phyloP scores from a whole-genome alignment of 108 stramenopile species.

The Nannochloropsis gaditana region DNA sequence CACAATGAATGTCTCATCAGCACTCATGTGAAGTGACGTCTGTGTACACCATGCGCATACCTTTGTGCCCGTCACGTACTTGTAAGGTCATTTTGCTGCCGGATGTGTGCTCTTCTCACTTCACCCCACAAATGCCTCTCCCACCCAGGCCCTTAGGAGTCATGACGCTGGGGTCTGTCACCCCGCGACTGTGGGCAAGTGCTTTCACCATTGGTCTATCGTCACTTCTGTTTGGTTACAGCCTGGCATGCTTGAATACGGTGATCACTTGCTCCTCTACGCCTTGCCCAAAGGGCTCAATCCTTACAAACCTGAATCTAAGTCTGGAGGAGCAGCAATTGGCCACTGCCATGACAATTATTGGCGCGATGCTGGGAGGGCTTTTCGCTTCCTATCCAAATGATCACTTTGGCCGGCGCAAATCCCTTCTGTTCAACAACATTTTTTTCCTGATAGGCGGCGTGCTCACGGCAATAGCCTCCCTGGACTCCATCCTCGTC shows the following conservation, averaged over 20 bases:
- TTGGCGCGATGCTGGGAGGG: slow-evolving; percentile 34
- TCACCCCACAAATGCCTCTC: no score
- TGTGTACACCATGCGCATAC: no score
- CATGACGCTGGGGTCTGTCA: neutral
- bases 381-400: slow-evolving; percentile 30
- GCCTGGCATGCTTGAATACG: slow-evolving; percentile 5
- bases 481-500: slow-evolving; percentile 21
- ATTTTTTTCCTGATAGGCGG: slow-evolving; percentile 34
- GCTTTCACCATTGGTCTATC: neutral
- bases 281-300: slow-evolving; percentile 35
- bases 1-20: no score
- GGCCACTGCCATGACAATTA: slow-evolving; percentile 35
- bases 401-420: slow-evolving; percentile 37
- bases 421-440: slow-evolving; percentile 40
- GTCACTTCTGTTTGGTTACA: slow-evolving; percentile 3
- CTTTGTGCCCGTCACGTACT: no score
- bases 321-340: slow-evolving; percentile 30
- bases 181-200: slow-evolving; percentile 2
- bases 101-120: no score
- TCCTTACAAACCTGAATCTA: slow-evolving; percentile 28
- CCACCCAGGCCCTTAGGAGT: neutral
- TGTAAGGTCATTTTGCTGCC: no score
- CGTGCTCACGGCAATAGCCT: slow-evolving; percentile 24
- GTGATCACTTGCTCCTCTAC: neutral
- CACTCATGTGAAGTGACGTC: no score